These are phyloP conservation scores for Aureoboletus auriporus DNA, from an alignment of 768 basidiomycete genomes.

Conservation along the genomic window DNA sequence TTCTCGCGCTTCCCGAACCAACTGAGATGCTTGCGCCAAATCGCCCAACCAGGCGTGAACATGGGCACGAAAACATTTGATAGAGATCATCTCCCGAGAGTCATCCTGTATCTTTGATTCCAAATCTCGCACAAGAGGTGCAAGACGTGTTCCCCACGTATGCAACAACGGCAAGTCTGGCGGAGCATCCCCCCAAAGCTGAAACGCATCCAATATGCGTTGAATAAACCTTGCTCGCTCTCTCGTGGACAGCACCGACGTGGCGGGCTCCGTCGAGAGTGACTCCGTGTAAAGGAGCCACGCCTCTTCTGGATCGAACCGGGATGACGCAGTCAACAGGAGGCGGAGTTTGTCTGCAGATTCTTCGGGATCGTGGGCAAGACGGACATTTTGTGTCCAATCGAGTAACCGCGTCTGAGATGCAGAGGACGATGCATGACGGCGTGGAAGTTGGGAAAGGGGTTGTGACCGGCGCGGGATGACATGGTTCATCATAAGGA, in stretches of 20 bases:
- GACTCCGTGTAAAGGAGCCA: conserved; percentile 37
- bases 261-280: conserved; percentile 6
- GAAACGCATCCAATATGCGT: conserved; percentile 13
- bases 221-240: conserved; percentile 29
- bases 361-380: conserved; percentile 4
- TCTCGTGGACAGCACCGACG: conserved; percentile 13
- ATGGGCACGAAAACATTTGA: conserved; percentile 30
- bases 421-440: conserved; percentile 22
- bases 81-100: conserved; percentile 16
- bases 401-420: conserved; percentile 11
- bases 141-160: conserved; percentile 37
- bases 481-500: conserved; percentile 36
- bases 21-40: conserved; percentile 30
- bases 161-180: conserved; percentile 22
- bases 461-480: conserved; percentile 22
- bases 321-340: conserved; percentile 11
- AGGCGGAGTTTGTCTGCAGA: conserved; percentile 14
- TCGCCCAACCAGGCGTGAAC: conserved; percentile 36
- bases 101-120: conserved; percentile 18
- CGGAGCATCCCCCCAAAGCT: conserved; percentile 10
- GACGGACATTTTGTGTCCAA: neutral
- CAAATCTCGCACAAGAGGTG: conserved; percentile 28
- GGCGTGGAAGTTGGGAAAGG: conserved; percentile 9
- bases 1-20: conserved; percentile 24
- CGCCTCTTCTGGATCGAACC: conserved; percentile 36